A percentile compares a stretch with the other conserved stretches of the same genome.
These are phyloP conservation scores for Fusarium kyushuense DNA, from an alignment of 2,329 filamentous ascomycete species.

Conservation along the genomic window DNA sequence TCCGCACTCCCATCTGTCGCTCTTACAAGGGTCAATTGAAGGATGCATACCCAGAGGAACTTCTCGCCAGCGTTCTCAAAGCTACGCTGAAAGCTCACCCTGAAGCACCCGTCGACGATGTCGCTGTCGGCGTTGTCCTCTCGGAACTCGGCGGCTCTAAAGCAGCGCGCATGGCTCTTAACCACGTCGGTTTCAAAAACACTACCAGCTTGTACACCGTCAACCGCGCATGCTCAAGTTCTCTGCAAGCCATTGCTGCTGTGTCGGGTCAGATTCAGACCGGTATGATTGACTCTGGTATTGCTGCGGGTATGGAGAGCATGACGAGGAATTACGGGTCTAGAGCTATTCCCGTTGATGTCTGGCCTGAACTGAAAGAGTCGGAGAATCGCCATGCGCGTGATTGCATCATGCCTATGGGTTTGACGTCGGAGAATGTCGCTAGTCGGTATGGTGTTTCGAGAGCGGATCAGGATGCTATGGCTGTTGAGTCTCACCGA, in stretches of 20 bases:
- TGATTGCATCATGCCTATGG: conserved; percentile 96
- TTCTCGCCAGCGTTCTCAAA: conserved; percentile 74
- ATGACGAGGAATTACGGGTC: conserved; percentile 94
- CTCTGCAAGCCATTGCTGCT: conserved; percentile 79
- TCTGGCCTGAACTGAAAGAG: conserved; percentile 80
- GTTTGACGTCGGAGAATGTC: conserved; percentile 89
- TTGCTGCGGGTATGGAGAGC: conserved; percentile 94
- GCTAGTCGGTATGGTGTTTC: conserved; percentile 79
- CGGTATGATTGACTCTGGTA: conserved; percentile 77
- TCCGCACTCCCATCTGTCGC: conserved; percentile 87
- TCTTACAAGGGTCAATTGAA: conserved; percentile 86
- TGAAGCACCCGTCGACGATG: conserved; percentile 75
- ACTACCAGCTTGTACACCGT: conserved; percentile 84
- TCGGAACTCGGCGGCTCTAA: conserved; percentile 92
- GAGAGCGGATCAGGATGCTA: conserved; percentile 83
- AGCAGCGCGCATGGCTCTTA: conserved; percentile 89
- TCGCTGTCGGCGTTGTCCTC: conserved; percentile 88
- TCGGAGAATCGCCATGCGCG: conserved; percentile 74
- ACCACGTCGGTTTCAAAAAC: conserved; percentile 82
- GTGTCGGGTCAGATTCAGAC: conserved; percentile 81
- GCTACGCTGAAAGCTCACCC: conserved; percentile 70
- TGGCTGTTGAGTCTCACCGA: conserved; percentile 80
- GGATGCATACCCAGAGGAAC: conserved; percentile 90
- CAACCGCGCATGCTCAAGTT: conserved; percentile 87
- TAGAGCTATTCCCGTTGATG: conserved; percentile 83